Evolutionary conservation across 1,284 basidiomycete genomes (phyloP).

Genomic region (Ganoderma sp.): DNA sequence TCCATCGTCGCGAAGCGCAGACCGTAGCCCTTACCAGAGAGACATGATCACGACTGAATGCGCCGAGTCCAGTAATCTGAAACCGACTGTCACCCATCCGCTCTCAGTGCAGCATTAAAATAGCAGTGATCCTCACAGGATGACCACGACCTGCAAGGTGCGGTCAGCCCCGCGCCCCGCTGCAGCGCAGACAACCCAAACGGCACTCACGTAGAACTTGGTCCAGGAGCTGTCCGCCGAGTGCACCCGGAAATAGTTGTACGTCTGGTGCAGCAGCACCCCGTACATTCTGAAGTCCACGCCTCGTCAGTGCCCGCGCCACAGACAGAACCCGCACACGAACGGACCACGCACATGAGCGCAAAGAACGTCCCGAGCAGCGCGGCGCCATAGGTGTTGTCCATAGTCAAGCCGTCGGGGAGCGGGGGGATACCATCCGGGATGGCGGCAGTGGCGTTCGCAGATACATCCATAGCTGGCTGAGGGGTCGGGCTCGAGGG

Average conservation of each 20-base stretch:
- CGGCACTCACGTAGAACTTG: neutral
- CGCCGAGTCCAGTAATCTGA: neutral
- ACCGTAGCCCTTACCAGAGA: neutral
- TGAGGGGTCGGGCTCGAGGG: neutral
- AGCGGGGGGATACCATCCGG: neutral
- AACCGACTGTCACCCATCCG: neutral
- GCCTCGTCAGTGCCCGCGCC: neutral
- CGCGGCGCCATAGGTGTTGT: constrained; percentile 18
- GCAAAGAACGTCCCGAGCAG: constrained; percentile 10
- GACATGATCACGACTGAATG: constrained; percentile 4
- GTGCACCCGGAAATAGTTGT: neutral
- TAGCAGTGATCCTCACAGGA: neutral
- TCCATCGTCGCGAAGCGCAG: neutral
- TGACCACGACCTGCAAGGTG: neutral
- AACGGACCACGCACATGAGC: neutral
- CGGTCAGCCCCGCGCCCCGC: neutral
- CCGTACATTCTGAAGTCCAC: neutral
- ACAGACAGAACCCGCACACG: neutral
- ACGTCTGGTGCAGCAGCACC: constrained; percentile 2
- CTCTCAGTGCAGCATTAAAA: neutral
- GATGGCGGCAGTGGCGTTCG: neutral
- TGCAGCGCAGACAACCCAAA: neutral
- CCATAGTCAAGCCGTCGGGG: constrained; percentile 1
- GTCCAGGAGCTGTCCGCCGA: neutral
- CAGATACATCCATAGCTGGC: neutral